Base-by-base conservation (phyloP, 2,329 filamentous ascomycete species). In the Monosporascus sp. region DNA sequence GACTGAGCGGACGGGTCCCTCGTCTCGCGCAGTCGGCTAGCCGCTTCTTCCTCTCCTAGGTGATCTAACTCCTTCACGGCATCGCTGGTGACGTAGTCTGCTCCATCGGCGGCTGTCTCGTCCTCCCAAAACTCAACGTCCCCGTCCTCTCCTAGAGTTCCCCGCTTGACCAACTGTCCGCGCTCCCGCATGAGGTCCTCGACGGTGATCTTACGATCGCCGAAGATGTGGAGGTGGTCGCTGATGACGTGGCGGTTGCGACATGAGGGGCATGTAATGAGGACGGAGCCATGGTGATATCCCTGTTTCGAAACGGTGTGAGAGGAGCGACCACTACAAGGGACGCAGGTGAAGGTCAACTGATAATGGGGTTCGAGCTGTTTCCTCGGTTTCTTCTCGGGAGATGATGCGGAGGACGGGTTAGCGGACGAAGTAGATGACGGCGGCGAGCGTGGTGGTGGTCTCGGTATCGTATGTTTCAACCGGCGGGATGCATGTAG, bases 51-150 rank as follows among this genome's bases (percentile, higher is more conserved):
- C 41, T 53, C 48, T 4, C 37, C 14, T 9, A 39, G 11, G 3
- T 41, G 14, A 1, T 35, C 50, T n/a, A 18, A 18, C 11, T 52
- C 48, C 14, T 37, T 14, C 38, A n/a, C 8, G 37, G 37, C 38
- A 9, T n/a, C 35, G 5, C 22, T 38, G 17, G 48, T 49, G 5
- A 50, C 41, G n/a, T 17, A 49, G 18, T 37, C 41, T 9, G 49
- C 47, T 22, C 48, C 53, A 25, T 53, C 37, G 5, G 67, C 74
- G n/a, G 71, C 68, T 3, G 74, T 72, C 17, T 85, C 83, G 59
- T 96, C 89, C 31, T 89, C 87, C 87, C 91, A 96, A 61, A 97
- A 94, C 69, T 97, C 93, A 47, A 97, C 74, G 67, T 96, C 89
- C n/a, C 90, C 90, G 60, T 92, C 85, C 59, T 84, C 82, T 49